phyloP scores from a whole-genome alignment of 257 asterid genomes.

The Schizonepeta tenuifolia region DNA sequence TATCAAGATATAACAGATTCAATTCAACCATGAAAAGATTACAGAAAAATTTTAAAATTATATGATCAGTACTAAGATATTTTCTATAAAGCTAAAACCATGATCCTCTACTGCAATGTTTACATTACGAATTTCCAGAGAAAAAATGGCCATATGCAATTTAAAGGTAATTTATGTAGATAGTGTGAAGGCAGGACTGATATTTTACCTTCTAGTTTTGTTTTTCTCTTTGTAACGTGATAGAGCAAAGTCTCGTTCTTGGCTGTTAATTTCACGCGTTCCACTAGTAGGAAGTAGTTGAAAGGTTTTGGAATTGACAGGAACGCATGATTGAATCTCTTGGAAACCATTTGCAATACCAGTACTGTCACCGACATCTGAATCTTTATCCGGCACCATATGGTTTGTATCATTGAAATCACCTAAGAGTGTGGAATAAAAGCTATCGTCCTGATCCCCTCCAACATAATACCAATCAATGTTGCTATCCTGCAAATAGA shows the following conservation, averaged over 20 bases:
- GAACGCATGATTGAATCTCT: constrained; percentile 50
- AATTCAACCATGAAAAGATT: background rate
- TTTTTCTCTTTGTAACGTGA: constrained; percentile 89
- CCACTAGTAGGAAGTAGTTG: constrained; percentile 45
- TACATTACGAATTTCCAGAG: background rate
- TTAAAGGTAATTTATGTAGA: background rate
- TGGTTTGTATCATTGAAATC: constrained; percentile 53
- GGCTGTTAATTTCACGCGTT: constrained; percentile 70
- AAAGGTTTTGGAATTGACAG: constrained; percentile 38
- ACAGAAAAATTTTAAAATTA: background rate
- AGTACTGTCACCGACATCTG: constrained; percentile 49
- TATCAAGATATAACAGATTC: background rate
- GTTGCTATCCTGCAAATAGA: constrained; percentile 48
- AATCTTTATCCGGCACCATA: constrained; percentile 70
- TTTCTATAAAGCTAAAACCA: too few relatives aligned
- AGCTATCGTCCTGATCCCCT: constrained; percentile 49
- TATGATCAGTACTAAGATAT: too few relatives aligned
- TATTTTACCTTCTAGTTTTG: constrained; percentile 78
- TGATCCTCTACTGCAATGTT: too few relatives aligned
- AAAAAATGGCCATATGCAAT: background rate
- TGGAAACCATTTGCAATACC: constrained; percentile 43
- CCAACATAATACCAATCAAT: constrained; percentile 47
- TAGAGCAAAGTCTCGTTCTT: constrained; percentile 79
- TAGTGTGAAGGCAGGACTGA: background rate
- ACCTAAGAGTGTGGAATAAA: constrained; percentile 46